Evolutionary conservation across 2,329 filamentous ascomycete genomes (phyloP), one percentile per base, ranked within the genome.

Genomic region (Colletotrichum paranaense): DNA sequence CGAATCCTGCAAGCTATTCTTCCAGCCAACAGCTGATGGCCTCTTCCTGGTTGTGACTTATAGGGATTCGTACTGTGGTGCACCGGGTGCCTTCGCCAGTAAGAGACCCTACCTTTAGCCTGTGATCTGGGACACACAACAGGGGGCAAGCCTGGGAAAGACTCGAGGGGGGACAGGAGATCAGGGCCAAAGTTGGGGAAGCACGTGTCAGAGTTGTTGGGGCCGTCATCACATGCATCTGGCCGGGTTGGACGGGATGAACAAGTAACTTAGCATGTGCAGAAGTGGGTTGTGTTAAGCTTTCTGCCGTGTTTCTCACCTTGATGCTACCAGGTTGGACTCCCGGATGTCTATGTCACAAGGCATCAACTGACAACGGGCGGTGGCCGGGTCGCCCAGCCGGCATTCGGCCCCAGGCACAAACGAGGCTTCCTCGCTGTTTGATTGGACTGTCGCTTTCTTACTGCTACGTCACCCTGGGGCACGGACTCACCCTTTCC

Each of bases 361-460:
- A 57, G 64, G 32, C 62, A 55, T 24, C 63, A 65, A 35, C 32
- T 35, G 32, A 35, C 32, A 35, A 62, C 49, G 69, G 42, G 55
- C 62, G n/a, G 38, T 64, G 62, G 66, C 38, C 66, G 57, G 63
- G 46, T 68, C 64, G 72, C 63, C 64, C 22, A 67, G 64, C 60
- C 63, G 74, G 67, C 67, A 74, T 72, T 75, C 67, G 67, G 64
- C 75, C 73, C 71, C 75, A 69, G 75, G 58, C 72, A 73, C 63
- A 32, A 24, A n/a, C 38, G 53, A 58, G 30, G 12, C 55, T 19
- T 46, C 14, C 56, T 38, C 67, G 14, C 12, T 6, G 1, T 42
- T 16, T 62, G 42, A 72, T 74, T 72, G 72, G 70, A 32, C 8
- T 26, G 4, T 8, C 8, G 4, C 5, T 38, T 24, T 6, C 60